A percentile compares a stretch with the other conserved stretches of the same genome.
phyloP scores from a whole-genome alignment of 2,329 filamentous ascomycete genomes.

The Escovopsis weberi region DNA sequence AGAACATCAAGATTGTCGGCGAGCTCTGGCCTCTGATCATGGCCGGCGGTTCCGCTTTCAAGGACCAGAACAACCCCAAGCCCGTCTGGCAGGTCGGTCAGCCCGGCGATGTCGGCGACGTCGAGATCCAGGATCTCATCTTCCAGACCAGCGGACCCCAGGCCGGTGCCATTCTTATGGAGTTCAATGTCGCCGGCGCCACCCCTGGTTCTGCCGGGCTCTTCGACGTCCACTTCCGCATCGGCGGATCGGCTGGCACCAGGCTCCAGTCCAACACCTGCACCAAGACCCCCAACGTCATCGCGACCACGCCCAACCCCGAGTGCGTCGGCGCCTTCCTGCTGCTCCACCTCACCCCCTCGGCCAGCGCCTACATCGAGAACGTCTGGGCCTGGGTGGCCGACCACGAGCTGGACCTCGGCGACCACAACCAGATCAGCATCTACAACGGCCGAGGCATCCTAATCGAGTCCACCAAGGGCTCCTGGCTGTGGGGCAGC shows the following conservation, averaged over 20 bases:
- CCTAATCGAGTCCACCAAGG: constrained; percentile 57
- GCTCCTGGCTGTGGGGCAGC: constrained; percentile 71
- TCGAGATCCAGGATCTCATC: constrained; percentile 81
- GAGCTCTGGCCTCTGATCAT: constrained; percentile 88
- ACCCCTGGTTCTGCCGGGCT: constrained; percentile 59
- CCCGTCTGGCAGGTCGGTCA: constrained; percentile 79
- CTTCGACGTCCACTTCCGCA: constrained; percentile 93
- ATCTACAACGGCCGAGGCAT: constrained; percentile 82
- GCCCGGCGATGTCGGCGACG: constrained; percentile 58
- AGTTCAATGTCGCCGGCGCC: constrained; percentile 71
- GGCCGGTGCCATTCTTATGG: constrained; percentile 76
- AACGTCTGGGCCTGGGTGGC: constrained; percentile 86
- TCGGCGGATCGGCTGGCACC: constrained; percentile 77
- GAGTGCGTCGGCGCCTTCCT: constrained; percentile 63
- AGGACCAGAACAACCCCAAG: constrained; percentile 58
- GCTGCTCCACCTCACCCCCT: constrained; percentile 48
- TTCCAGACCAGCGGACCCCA: constrained; percentile 73
- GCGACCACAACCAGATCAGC: constrained; percentile 63
- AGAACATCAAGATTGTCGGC: constrained; percentile 74
- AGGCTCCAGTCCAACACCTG: constrained; percentile 68
- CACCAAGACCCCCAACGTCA: constrained; percentile 55
- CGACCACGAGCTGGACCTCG: constrained; percentile 74
- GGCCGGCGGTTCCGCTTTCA: constrained; percentile 62
- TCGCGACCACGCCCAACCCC: constrained; percentile 41
- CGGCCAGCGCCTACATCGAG: constrained; percentile 63